phyloP scores from a whole-genome alignment of 2,329 filamentous ascomycete genomes.

The Calonectria pseudoturangicola region DNA sequence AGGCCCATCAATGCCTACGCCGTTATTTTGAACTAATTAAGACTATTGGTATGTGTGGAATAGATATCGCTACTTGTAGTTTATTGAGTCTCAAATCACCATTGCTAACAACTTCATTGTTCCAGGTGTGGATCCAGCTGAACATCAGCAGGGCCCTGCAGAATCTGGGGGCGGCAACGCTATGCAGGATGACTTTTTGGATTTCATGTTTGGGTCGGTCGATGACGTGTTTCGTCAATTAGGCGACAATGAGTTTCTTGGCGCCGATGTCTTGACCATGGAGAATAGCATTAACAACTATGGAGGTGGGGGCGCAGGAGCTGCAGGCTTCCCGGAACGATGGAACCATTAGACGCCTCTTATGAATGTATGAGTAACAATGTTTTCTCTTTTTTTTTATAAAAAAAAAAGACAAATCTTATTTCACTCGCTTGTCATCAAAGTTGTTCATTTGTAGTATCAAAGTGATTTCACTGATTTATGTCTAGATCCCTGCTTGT shows the following conservation, averaged over 20 bases:
- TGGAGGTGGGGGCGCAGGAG: not conserved
- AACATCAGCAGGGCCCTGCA: constrained; percentile 3
- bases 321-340: constrained; percentile 16
- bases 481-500: not conserved
- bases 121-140: constrained; percentile 8
- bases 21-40: constrained; percentile 45
- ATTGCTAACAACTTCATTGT: not conserved
- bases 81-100: not conserved
- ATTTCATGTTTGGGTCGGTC: constrained; percentile 39
- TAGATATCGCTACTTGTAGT: not conserved
- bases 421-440: too few species aligned
- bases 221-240: constrained; percentile 38
- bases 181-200: constrained; percentile 35
- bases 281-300: constrained; percentile 36
- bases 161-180: constrained; percentile 8
- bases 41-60: constrained; percentile 34
- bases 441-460: too few species aligned
- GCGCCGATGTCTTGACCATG: constrained; percentile 30
- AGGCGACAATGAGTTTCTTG: constrained; percentile 35
- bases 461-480: not conserved
- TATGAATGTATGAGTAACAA: constrained; percentile 30
- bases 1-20: constrained; percentile 50
- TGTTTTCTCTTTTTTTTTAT: too few species aligned
- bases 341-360: constrained; percentile 8
- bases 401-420: not conserved